Evolutionary conservation across 352 stramenopile species (phyloP), one percentile per base, ranked within the genome.

Genomic region (Pythium aristosporum): DNA sequence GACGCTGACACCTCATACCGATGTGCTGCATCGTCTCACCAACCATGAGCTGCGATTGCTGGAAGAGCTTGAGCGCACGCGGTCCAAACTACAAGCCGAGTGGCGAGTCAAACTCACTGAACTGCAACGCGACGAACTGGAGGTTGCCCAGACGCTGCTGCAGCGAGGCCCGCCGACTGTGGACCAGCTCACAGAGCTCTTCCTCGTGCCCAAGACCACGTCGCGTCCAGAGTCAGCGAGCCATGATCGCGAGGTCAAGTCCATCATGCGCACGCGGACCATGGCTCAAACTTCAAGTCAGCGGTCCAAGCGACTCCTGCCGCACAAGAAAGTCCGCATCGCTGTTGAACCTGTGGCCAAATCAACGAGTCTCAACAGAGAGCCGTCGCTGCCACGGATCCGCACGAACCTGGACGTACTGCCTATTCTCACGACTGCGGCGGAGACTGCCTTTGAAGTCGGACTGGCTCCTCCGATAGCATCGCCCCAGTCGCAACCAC

Each of bases 11-110:
- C 76, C 81, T 5, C 77, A 85, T 54, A 82, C 85, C 0, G 85
- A 93, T 54, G 71, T 79, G 13, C 72, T 93, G 13, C 77, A 87
- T 42, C 79, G 82, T 0, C 72, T 93, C 13, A 91, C 82, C 0
- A 88, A 91, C 65, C 85, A 93, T 72, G 85, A 93, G 42, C 65
- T 91, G 18, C 79, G 82, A 7, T 61, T 93, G 49, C 67, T 93
- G 8, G 85, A 91, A 32, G 85, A 93, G 59, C 71, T 93, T n/a
- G 81, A 93, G 44, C 72, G 85, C 15, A 93, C 85, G 25, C 72
- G 85, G 0, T 73, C 70, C 30, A 89, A 83, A 56, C 72, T 93
- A 21, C 78, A 90, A 47, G 67, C 74, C 1, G 82, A 93, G 58
- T 90, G 82, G 80, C 67, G 78, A 2, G 65, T 90, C 53, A 91